These are phyloP conservation scores for Trichoderma atroviride DNA, from an alignment of 2,329 filamentous ascomycete species.

Conservation along the genomic window DNA sequence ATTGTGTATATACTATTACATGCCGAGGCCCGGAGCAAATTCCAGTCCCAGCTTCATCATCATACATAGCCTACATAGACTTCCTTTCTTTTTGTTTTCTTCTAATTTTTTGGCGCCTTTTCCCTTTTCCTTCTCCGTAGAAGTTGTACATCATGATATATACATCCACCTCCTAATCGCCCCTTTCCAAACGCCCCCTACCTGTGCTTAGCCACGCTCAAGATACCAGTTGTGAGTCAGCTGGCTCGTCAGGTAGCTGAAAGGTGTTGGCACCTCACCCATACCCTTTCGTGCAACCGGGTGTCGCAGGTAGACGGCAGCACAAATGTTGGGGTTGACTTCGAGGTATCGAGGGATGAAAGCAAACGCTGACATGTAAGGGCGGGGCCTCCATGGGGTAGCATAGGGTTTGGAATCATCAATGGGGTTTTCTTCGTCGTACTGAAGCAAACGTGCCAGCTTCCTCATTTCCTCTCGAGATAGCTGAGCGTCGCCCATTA, in stretches of 20 bases:
- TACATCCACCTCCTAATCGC: neutral
- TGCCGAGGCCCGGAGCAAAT: neutral
- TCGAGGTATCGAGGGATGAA: slow-evolving; percentile 95
- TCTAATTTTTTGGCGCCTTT: neutral
- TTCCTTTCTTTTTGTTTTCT: neutral
- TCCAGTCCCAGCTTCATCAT: slow-evolving; percentile 17
- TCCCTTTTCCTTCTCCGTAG: neutral
- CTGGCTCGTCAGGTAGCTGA: slow-evolving; percentile 68
- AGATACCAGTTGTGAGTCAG: slow-evolving; percentile 95
- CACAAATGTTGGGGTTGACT: slow-evolving; percentile 96
- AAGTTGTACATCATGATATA: slow-evolving; percentile 8
- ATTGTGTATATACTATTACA: slow-evolving; percentile 27
- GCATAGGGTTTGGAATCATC: slow-evolving; percentile 81
- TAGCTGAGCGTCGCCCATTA: slow-evolving; percentile 41
- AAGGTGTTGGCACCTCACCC: slow-evolving; percentile 85
- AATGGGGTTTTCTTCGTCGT: slow-evolving; percentile 73
- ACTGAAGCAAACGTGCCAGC: slow-evolving; percentile 60
- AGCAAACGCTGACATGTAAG: slow-evolving; percentile 88
- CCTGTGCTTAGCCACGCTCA: slow-evolving; percentile 64
- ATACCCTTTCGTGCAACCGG: slow-evolving; percentile 82
- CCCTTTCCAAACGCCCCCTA: neutral
- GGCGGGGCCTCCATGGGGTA: slow-evolving; percentile 85
- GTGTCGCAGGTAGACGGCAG: slow-evolving; percentile 91
- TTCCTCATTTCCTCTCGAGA: slow-evolving; percentile 55
- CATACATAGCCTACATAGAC: slow-evolving; percentile 24